Base-by-base conservation (phyloP, 1,284 basidiomycete genomes). In the Malassezia dermatis region DNA sequence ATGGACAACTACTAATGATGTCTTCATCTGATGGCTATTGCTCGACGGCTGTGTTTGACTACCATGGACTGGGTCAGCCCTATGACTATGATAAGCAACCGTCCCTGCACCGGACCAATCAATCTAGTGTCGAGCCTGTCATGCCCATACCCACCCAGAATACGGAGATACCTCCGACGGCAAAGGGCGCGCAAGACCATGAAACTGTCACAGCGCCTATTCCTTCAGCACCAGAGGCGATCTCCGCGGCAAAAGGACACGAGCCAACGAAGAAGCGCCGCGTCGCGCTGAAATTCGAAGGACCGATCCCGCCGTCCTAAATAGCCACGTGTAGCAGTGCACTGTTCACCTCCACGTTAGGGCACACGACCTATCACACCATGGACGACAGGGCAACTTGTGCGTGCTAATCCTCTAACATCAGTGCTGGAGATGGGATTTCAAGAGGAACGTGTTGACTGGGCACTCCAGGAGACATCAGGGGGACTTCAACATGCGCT, bases 1-100 rank as follows among this genome's bases (percentile, higher is more conserved):
- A 98, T 67, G 93, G 93, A 0, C 89, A 95, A 75, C 84, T 86
- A 34, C 80, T 99, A 34, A 83, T 96, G 63, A 81, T 96, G 42
- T 86, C 89, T 0, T 89, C 89, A 0, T 84, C 89, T 27, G 93
- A 99, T 73, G 93, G 93, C 1, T 99, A 96, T 76, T 98, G 94
- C 78, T 94, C 93, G 0, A 81, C 95, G 54, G 82, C 94, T 53
- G 83, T 80, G 7, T 82, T 82, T 62, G 80, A 80, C 58, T 75
- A 91, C 63, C 87, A 89, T 69, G 93, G 96, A 76, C 84, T 94
- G 47, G 82, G 95, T 1, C 82, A 86, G 0, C 81, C 71, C 1
- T 73, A 70, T 54, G 37, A 53, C 7, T 60, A 65, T 41, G 42
- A 50, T 2, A 47, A 55, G 7, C 67, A 74, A 47, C 68, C 71